A percentile compares a stretch with the other conserved stretches of the same genome.
These are phyloP conservation scores for Rhizomucor miehei DNA, from an alignment of 371 early-diverging fungal genomes.

Conservation along the genomic window DNA sequence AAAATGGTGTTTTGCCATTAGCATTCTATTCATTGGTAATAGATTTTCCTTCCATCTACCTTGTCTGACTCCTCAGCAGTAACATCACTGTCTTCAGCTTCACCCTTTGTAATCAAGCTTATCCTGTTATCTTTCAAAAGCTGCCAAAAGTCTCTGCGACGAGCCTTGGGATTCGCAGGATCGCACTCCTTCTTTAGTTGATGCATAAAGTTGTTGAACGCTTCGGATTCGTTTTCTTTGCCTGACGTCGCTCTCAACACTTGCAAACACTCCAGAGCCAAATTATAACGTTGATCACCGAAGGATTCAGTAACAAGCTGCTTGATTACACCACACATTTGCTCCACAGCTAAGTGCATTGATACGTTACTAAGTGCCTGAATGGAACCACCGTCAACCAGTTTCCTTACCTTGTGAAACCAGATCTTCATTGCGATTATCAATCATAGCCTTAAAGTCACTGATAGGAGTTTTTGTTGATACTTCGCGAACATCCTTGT, in stretches of 20 bases:
- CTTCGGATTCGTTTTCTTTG: slow-evolving; percentile 33
- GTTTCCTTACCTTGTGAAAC: slow-evolving; percentile 35
- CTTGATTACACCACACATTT: slow-evolving; percentile 53
- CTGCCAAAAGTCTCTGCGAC: slow-evolving; percentile 38
- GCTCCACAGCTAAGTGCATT: slow-evolving; percentile 42
- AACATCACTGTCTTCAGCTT: slow-evolving; percentile 28
- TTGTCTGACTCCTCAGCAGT: slow-evolving; percentile 27
- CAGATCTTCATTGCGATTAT: slow-evolving; percentile 35
- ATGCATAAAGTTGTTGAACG: slow-evolving; percentile 41
- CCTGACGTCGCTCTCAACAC: slow-evolving; percentile 43
- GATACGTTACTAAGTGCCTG: not conserved
- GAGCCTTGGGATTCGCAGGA: slow-evolving; percentile 12
- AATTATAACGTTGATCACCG: slow-evolving; percentile 50
- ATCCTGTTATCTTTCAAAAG: slow-evolving; percentile 21
- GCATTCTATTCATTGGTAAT: not conserved
- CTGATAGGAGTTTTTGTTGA: slow-evolving; percentile 53
- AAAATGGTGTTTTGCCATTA: not conserved
- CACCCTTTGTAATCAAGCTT: slow-evolving; percentile 37
- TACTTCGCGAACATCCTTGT: slow-evolving; percentile 40
- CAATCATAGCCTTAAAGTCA: slow-evolving; percentile 60
- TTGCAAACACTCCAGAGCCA: slow-evolving; percentile 51
- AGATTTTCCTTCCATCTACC: slow-evolving; percentile 13
- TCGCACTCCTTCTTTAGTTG: slow-evolving; percentile 26
- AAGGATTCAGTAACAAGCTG: slow-evolving; percentile 51
- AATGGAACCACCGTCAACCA: not conserved